Evolutionary conservation across 2,329 filamentous ascomycete species (phyloP).

Genomic region (Botryotinia globosa): DNA sequence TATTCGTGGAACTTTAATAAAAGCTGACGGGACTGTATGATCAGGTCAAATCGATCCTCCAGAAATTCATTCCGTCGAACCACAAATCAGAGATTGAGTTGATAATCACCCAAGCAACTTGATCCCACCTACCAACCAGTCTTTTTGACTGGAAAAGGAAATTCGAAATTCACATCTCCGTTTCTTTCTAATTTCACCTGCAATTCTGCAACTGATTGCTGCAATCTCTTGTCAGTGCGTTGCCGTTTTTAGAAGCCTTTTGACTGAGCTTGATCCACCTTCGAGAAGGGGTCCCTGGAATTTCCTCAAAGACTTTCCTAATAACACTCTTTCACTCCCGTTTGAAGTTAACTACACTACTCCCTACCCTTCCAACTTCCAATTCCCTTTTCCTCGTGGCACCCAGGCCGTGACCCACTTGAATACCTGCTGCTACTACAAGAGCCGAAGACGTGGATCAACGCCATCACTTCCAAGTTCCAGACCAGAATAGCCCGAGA

Average conservation of each 20-base stretch:
- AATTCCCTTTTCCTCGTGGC: slow-evolving; percentile 22
- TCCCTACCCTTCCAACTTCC: too few species aligned
- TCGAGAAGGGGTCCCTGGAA: slow-evolving; percentile 27
- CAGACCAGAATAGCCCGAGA: not conserved
- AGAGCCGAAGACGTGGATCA: slow-evolving; percentile 15
- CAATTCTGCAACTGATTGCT: slow-evolving; percentile 16
- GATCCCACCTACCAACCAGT: not conserved
- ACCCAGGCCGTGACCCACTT: not conserved
- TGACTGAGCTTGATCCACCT: slow-evolving; percentile 15
- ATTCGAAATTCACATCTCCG: not conserved
- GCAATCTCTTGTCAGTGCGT: slow-evolving; percentile 1
- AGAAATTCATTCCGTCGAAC: not conserved
- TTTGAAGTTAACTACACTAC: not conserved
- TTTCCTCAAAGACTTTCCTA: slow-evolving; percentile 22
- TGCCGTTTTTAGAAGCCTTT: slow-evolving; percentile 13
- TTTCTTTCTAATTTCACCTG: not conserved
- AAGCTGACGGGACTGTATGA: slow-evolving; percentile 17
- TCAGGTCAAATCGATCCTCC: slow-evolving; percentile 13
- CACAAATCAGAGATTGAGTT: not conserved
- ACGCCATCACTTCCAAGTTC: slow-evolving; percentile 11
- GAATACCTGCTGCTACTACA: not conserved
- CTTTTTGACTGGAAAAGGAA: not conserved
- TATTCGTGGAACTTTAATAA: slow-evolving; percentile 1
- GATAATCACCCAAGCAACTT: not conserved
- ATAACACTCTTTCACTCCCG: not conserved